Base-by-base conservation (phyloP, 306 rosid species). In the Cyamopsis tetragonoloba region DNA sequence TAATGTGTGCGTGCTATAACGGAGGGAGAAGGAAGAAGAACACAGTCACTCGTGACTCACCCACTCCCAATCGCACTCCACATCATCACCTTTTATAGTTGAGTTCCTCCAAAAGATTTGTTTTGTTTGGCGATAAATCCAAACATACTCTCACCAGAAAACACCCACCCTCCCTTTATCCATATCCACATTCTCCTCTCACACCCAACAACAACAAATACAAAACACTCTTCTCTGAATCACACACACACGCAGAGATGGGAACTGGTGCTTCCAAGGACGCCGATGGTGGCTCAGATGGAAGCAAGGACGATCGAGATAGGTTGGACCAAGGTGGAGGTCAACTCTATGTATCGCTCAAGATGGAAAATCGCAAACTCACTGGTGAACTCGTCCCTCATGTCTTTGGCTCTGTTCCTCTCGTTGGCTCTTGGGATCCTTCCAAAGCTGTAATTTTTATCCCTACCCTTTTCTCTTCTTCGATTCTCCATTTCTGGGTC, bases 381-480 rank as follows among this genome's bases (percentile, higher is more conserved):
- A 86, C 85, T 53, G 83, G 83, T n/a, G 88, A 88, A 44, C 96
- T 93, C 38, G 75, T 88, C 48, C 99, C 99, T 76, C 97, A 93
- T 51, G 85, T 93, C 35, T 93, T 78, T 59, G 99, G 99, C 77
- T 93, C 95, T 54, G 85, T 90, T 10, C 97, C 96, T 10, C 89
- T 93, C 4, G 82, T 93, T 8, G 99, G 92, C 65, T 88, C 97
- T 31, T 93, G 96, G 96, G 99, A 93, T 66, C 71, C 96, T 59
- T 83, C 90, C 31, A 90, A 86, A 85, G 99, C 99, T 71, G 98
- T 93, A 80, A 50, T 6, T 71, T 65, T 62, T 0, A 31, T 61
- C 18, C 18, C n/a, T 0, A 0, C 30, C 67, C 23, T 4, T 13
- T 12, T 17, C 30, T 13, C 5, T 43, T 1, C 34, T 39, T n/a